Conservation (phyloP, 2,329 filamentous ascomycete species). For the Immersiporthe knoxdaviesiana region DNA sequence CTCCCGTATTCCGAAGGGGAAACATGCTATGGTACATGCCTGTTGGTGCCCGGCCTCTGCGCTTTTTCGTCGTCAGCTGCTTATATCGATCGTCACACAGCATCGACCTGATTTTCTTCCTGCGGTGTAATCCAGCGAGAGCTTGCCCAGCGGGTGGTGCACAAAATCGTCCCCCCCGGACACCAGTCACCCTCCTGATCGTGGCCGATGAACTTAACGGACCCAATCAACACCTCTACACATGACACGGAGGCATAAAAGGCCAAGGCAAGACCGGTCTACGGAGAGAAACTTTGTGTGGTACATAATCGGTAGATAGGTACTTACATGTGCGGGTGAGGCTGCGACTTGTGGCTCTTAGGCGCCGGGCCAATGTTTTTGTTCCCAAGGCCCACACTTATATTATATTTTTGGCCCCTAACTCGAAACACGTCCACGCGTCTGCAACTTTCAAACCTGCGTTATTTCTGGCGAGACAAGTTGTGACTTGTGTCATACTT, state of each 20-base stretch:
- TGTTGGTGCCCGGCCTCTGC: neutral
- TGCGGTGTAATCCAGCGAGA: neutral
- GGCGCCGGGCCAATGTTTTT: neutral
- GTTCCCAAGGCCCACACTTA: neutral
- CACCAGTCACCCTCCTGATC: neutral
- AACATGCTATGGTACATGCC: neutral
- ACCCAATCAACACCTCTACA: neutral
- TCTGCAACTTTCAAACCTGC: neutral
- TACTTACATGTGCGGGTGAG: neutral
- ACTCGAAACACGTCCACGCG: slow-evolving; percentile 7
- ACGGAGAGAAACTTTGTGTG: neutral
- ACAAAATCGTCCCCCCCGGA: neutral
- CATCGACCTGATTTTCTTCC: neutral
- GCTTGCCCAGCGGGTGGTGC: neutral
- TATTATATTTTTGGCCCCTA: neutral
- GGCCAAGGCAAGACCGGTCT: neutral
- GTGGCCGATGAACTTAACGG: neutral
- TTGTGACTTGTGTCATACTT: neutral
- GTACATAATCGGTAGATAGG: too few relatives aligned
- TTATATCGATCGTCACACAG: slow-evolving; percentile 8
- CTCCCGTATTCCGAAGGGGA: slow-evolving; percentile 18
- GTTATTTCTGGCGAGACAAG: slow-evolving; percentile 3
- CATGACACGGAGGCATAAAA: neutral
- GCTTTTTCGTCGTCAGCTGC: slow-evolving; percentile 1
- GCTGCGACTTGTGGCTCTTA: neutral